Conservation (phyloP, 2,329 filamentous ascomycete species). For the Colletotrichum simmondsii region DNA sequence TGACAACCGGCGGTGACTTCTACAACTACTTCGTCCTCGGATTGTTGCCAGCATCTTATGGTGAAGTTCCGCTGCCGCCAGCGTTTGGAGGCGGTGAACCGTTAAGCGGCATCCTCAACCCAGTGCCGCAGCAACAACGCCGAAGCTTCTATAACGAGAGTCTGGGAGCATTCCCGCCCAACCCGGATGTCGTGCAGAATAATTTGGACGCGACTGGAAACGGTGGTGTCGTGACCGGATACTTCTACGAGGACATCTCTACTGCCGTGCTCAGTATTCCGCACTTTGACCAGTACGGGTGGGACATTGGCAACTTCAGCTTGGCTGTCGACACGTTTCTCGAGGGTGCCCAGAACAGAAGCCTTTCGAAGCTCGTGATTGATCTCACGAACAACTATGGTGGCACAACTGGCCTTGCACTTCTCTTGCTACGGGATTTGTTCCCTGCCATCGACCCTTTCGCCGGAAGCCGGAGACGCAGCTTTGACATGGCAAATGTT, state of each 20-base stretch:
- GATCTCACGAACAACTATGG: constrained; percentile 25
- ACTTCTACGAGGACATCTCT: constrained; percentile 22
- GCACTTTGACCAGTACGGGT: constrained; percentile 17
- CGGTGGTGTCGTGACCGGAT: constrained; percentile 19
- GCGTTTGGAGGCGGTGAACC: neutral
- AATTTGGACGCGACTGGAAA: neutral
- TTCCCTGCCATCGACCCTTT: constrained; percentile 18
- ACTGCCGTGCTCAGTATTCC: constrained; percentile 24
- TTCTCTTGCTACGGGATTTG: constrained; percentile 11
- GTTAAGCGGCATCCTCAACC: neutral
- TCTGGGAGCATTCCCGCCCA: neutral
- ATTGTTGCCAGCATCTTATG: constrained; percentile 13
- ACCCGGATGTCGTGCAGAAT: neutral
- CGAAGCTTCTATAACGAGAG: constrained; percentile 1
- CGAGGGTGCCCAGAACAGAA: neutral
- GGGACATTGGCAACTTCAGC: constrained; percentile 19
- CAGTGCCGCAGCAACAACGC: neutral
- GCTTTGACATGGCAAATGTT: constrained; percentile 12
- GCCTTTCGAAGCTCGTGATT: neutral
- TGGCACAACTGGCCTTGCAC: constrained; percentile 2
- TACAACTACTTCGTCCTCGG: constrained; percentile 29
- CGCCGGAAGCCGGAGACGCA: constrained; percentile 12
- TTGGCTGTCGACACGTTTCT: neutral
- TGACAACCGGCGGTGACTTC: constrained; percentile 24
- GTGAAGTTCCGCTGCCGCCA: neutral